These are phyloP conservation scores for Ananas comosus DNA, from an alignment of 176 grass and related monocot genomes.

Conservation along the genomic window DNA sequence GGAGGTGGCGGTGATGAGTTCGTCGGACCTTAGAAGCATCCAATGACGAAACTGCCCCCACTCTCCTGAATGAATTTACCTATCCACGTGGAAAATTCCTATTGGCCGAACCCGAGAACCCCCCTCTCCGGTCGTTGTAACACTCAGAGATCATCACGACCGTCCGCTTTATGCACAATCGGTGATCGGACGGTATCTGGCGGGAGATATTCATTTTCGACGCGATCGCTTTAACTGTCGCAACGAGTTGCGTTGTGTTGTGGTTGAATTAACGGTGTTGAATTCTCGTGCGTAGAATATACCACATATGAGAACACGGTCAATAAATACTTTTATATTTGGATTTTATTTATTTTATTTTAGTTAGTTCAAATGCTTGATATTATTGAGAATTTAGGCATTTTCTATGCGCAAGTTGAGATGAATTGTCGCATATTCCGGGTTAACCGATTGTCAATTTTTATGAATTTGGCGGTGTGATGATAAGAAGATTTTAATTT, in stretches of 20 bases:
- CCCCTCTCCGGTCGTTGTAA: background rate
- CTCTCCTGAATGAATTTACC: background rate
- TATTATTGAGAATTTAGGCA: too few relatives aligned
- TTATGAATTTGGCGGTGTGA: too few relatives aligned
- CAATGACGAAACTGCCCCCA: background rate
- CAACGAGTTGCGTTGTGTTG: background rate
- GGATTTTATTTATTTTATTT: too few relatives aligned
- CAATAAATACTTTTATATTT: too few relatives aligned
- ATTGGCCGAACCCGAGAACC: background rate
- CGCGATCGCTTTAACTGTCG: background rate
- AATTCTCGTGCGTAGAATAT: too few relatives aligned
- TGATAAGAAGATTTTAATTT: too few relatives aligned
- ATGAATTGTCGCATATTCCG: too few relatives aligned
- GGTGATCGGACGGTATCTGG: background rate
- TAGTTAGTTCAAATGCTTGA: too few relatives aligned
- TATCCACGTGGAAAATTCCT: background rate
- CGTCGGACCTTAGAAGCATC: background rate
- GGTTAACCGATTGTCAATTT: too few relatives aligned
- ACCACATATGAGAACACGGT: too few relatives aligned
- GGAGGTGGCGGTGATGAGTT: background rate
- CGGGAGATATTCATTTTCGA: background rate
- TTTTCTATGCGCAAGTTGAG: too few relatives aligned
- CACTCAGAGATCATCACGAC: background rate
- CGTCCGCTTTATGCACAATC: background rate
- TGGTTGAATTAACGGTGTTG: too few relatives aligned